Percentiles rank a stretch among this genome's conserved stretches.
These are phyloP conservation scores for Nepenthes gracilis DNA, from an alignment of 148 eudicot genomes.

Conservation along the genomic window DNA sequence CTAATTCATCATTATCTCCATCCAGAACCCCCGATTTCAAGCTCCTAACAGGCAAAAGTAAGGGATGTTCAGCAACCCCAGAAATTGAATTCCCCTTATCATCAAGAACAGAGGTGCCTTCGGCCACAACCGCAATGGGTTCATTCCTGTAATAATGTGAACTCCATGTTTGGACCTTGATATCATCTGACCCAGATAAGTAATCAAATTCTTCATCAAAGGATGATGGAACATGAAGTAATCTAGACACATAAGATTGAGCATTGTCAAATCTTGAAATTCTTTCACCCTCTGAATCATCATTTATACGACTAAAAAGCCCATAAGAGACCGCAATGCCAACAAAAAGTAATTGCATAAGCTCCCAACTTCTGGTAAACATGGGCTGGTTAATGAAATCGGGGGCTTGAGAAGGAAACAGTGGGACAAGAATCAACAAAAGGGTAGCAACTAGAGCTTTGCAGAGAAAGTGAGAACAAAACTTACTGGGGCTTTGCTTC, in stretches of 20 bases:
- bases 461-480: conserved; percentile 29
- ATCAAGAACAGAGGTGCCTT: conserved; percentile 16
- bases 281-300: conserved; percentile 8
- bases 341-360: conserved; percentile 74
- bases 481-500: conserved; percentile 26
- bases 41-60: conserved; percentile 84
- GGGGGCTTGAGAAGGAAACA: conserved; percentile 68
- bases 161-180: conserved; percentile 65
- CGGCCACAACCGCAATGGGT: conserved; percentile 49
- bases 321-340: conserved; percentile 96
- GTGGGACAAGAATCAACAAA: conserved; percentile 44
- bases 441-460: conserved; percentile 27
- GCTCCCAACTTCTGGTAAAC: conserved; percentile 65
- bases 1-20: conserved; percentile 8
- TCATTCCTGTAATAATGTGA: conserved; percentile 61
- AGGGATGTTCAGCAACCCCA: conserved; percentile 32
- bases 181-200: conserved; percentile 12
- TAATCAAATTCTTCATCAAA: conserved; percentile 44
- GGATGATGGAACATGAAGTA: conserved; percentile 64
- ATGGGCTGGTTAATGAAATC: conserved; percentile 36
- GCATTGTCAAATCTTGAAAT: conserved; percentile 36
- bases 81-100: conserved; percentile 3
- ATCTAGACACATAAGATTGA: conserved; percentile 50
- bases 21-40: conserved; percentile 43
- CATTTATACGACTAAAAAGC: conserved; percentile 57